Evolutionary conservation across 306 rosid genomes (phyloP).

Genomic region (Ziziphus jujuba): DNA sequence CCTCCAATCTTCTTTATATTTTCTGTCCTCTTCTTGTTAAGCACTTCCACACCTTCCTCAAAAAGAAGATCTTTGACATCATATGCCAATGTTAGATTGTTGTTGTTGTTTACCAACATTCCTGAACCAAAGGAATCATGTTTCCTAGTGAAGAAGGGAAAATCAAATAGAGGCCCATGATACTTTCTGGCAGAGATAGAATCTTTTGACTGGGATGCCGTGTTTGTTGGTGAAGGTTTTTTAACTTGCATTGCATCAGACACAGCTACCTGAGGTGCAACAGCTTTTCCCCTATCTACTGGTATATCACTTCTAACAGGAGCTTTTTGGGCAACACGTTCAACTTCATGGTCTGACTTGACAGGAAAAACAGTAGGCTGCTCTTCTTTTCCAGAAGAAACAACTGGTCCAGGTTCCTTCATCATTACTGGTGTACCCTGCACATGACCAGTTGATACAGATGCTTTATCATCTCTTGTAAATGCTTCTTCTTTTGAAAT

Average conservation of each 20-base stretch:
- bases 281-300: conserved; percentile 78
- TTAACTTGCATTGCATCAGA: conserved; percentile 60
- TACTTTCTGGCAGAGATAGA: conserved; percentile 66
- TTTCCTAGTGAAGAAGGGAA: conserved; percentile 92
- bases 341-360: conserved; percentile 65
- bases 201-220: conserved; percentile 66
- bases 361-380: conserved; percentile 46
- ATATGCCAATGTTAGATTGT: conserved; percentile 77
- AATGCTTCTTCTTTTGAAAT: conserved; percentile 57
- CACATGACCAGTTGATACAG: conserved; percentile 40
- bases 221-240: conserved; percentile 58
- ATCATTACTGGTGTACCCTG: conserved; percentile 45
- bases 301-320: conserved; percentile 56
- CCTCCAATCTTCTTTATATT: conserved; percentile 86
- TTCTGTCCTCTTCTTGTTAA: conserved; percentile 70
- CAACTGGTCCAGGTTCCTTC: conserved; percentile 52
- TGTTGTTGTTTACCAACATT: conserved; percentile 62
- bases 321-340: conserved; percentile 46
- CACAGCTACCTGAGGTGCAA: conserved; percentile 56
- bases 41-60: conserved; percentile 85
- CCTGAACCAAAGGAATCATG: conserved; percentile 89
- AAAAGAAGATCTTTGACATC: conserved; percentile 86
- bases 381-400: conserved; percentile 72
- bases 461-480: conserved; percentile 59
- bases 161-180: conserved; percentile 98